Conservation (phyloP, 805 yeast genomes). For the Jamesozyma rosinii region DNA sequence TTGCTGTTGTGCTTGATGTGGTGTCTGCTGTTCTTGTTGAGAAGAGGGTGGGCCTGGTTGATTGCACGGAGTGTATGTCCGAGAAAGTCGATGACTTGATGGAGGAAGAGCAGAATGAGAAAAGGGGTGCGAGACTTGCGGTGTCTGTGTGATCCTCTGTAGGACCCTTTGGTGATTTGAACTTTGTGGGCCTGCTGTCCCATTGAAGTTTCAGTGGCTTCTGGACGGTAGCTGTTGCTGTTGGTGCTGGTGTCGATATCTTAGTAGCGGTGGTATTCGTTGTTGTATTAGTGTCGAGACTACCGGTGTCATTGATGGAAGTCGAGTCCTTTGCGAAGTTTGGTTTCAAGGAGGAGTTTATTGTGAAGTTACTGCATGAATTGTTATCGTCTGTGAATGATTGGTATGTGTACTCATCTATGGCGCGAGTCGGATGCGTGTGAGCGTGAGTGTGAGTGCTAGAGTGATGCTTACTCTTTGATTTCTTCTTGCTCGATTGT, state of each 20-base stretch:
- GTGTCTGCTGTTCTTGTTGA: conserved; percentile 37
- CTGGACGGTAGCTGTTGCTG: background rate
- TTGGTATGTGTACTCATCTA: background rate
- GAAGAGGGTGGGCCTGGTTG: conserved; percentile 30
- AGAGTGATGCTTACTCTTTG: background rate
- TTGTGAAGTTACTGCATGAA: conserved; percentile 4
- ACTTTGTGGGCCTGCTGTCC: conserved; percentile 15
- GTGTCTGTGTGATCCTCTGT: conserved; percentile 13
- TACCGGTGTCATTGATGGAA: background rate
- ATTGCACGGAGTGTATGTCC: conserved; percentile 28
- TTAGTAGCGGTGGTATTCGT: background rate
- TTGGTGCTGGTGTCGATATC: too few species aligned
- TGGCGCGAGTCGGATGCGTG: background rate
- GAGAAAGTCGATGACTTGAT: conserved; percentile 33
- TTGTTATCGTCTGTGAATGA: background rate
- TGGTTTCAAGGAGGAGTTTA: conserved; percentile 13
- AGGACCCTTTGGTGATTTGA: background rate
- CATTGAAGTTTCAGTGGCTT: conserved; percentile 11
- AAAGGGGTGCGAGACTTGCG: conserved; percentile 28
- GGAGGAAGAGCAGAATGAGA: conserved; percentile 31
- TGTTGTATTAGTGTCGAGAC: background rate
- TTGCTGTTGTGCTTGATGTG: conserved; percentile 58
- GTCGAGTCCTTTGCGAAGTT: conserved; percentile 2
- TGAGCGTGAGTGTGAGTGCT: too few species aligned
- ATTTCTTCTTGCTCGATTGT: background rate